Percentiles rank a stretch among this genome's conserved stretches.
phyloP scores from a whole-genome alignment of 441 rosid species.

The Kokia cookei region DNA sequence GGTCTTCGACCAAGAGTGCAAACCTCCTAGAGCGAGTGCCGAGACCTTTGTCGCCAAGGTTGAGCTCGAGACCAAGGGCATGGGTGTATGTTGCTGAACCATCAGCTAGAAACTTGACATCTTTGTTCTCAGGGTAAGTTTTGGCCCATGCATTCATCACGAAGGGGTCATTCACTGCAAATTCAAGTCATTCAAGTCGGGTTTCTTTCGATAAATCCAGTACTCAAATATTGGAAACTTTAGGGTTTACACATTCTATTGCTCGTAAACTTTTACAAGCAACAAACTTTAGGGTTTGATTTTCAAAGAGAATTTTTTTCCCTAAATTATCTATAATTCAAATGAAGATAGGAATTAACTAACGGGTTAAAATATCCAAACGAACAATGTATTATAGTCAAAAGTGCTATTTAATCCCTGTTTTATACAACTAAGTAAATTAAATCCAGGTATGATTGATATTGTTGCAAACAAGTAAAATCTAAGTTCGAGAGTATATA shows the following conservation, averaged over 20 bases:
- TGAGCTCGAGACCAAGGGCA: slow-evolving; percentile 90
- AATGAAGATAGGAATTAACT: neutral
- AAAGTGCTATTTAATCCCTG: neutral
- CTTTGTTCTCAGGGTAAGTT: slow-evolving; percentile 84
- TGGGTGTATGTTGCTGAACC: slow-evolving; percentile 82
- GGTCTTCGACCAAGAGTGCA: slow-evolving; percentile 76
- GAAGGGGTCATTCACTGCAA: slow-evolving; percentile 83
- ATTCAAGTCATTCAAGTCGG: neutral
- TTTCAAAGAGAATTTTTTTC: too few species aligned
- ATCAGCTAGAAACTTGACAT: slow-evolving; percentile 83
- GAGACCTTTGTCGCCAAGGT: slow-evolving; percentile 74
- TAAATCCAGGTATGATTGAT: too few species aligned
- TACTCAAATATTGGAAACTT: neutral
- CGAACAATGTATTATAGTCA: neutral
- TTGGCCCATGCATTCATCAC: slow-evolving; percentile 98
- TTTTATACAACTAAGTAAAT: too few species aligned
- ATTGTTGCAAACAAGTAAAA: neutral
- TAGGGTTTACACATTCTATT: neutral
- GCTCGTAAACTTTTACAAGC: neutral
- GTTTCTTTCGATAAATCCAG: too few species aligned
- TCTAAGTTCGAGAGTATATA: neutral
- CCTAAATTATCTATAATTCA: too few species aligned
- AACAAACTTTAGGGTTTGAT: neutral
- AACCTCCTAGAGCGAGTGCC: slow-evolving; percentile 84
- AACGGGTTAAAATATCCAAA: neutral